Evolutionary conservation across 495 filamentous ascomycete genomes (phyloP).

Genomic region (Penicillium turbatum): DNA sequence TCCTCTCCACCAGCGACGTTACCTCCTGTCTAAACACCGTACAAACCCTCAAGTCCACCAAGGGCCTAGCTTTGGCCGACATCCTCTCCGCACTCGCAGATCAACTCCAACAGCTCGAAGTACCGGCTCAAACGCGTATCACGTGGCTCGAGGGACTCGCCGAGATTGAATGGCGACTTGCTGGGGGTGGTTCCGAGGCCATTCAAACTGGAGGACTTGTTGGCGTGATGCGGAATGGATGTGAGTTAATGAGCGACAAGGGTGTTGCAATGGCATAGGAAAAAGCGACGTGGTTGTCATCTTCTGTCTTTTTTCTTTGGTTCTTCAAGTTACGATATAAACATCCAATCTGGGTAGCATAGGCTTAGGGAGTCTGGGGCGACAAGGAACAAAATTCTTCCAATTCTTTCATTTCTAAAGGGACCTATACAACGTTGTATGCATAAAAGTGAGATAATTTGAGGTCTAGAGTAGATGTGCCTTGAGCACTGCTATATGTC

Average conservation of each 20-base stretch:
- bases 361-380: not conserved
- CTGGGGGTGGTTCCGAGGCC: conserved; percentile 81
- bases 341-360: conserved; percentile 6
- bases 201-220: conserved; percentile 92
- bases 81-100: conserved; percentile 83
- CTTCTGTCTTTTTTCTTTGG: not conserved
- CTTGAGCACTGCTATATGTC: no score
- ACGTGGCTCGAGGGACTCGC: conserved; percentile 89
- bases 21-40: conserved; percentile 81
- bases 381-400: not conserved
- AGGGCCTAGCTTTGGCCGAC: conserved; percentile 90
- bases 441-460: no score
- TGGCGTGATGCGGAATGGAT: conserved; percentile 81
- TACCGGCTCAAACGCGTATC: conserved; percentile 81
- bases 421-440: not conserved
- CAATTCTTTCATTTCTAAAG: conserved; percentile 2
- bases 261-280: conserved; percentile 19
- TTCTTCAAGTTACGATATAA: not conserved
- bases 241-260: conserved; percentile 60
- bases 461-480: no score
- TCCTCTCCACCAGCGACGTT: conserved; percentile 78
- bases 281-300: not conserved
- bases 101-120: conserved; percentile 75
- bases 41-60: conserved; percentile 75
- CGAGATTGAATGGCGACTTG: conserved; percentile 86